Evolutionary conservation across 805 yeast species (phyloP), one percentile per base, ranked within the genome.

Genomic region (Suhomyces sp.): DNA sequence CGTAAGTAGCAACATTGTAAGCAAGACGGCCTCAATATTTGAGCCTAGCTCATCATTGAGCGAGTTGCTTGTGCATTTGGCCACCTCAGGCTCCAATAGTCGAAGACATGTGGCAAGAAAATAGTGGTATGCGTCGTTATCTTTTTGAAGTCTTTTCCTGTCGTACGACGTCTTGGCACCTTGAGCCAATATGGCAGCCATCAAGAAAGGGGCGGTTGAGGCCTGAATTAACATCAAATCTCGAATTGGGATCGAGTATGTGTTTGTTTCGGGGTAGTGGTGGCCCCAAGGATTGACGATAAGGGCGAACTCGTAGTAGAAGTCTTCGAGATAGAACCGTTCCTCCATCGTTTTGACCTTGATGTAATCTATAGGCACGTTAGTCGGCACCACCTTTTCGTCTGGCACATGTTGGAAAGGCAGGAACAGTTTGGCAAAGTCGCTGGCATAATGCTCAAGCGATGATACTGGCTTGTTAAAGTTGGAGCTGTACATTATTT

Each of bases 131-230:
- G 82, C 83, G 48, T 76, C 79, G 60, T 85, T 89, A 61, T 85
- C 88, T 44, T 79, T 78, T 0, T 74, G 68, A 13, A 69, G 60
- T 13, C 65, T 58, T 2, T 75, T 70, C 41, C 71, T 71, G 48
- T 79, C 68, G 53, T 75, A 78, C 2, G 78, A 67, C 4, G 78
- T 73, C 41, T 82, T 71, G 0, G 91, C 90, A 21, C 91, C 92
- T 53, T 84, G 85, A 0, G 92, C 87, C 45, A 86, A 62, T 3
- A 85, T 76, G 0, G 89, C 87, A 13, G 87, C 85, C 49, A 86
- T 66, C 20, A 86, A 61, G 59, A 82, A 85, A 1, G 84, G 73
- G 57, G 83, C 86, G 15, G 75, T 75, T 25, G 77, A 71, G 0
- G 89, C 87, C 62, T 81, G 80, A 17, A 77, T 73, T 19, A 86